Conservation (phyloP, 768 basidiomycete genomes). For the Auriscalpium vulgare region DNA sequence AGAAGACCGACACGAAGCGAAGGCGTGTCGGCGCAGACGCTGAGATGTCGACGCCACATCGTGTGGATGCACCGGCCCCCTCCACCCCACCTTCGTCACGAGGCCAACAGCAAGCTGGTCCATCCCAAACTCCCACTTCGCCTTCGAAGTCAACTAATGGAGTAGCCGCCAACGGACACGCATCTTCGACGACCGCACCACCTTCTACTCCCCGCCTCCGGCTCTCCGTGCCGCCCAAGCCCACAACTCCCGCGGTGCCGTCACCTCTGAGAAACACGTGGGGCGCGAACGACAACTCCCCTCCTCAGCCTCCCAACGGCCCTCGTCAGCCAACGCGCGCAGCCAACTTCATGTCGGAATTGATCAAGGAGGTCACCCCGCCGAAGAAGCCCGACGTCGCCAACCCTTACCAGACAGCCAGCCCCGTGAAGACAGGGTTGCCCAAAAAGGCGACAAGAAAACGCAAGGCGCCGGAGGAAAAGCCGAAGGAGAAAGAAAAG, state of each 20-base stretch:
- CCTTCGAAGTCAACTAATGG: slow-evolving; percentile 6
- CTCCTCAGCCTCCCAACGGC: slow-evolving; percentile 23
- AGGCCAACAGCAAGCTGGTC: slow-evolving; percentile 1
- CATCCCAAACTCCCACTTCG: slow-evolving; percentile 4
- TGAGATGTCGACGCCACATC: slow-evolving; percentile 28
- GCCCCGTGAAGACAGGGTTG: slow-evolving; percentile 43
- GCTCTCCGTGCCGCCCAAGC: slow-evolving; percentile 30
- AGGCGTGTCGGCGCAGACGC: slow-evolving; percentile 48
- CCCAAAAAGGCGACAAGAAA: slow-evolving; percentile 20
- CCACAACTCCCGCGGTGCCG: slow-evolving; percentile 55
- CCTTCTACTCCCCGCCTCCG: slow-evolving; percentile 18
- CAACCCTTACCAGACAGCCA: slow-evolving; percentile 73
- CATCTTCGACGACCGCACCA: slow-evolving; percentile 4
- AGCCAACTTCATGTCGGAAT: slow-evolving; percentile 58
- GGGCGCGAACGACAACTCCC: slow-evolving; percentile 35
- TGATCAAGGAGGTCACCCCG: slow-evolving; percentile 66
- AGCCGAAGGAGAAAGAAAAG: slow-evolving; percentile 10
- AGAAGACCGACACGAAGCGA: slow-evolving; percentile 48
- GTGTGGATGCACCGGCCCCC: slow-evolving; percentile 13
- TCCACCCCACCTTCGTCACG: slow-evolving; percentile 5
- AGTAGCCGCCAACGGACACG: slow-evolving; percentile 11
- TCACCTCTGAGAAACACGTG: slow-evolving; percentile 74
- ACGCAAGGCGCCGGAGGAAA: slow-evolving; percentile 21
- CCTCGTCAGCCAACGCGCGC: slow-evolving; percentile 50
- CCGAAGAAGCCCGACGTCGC: slow-evolving; percentile 55